Conservation (phyloP, 202 grass and related monocot species). For the Carex arenaria region DNA sequence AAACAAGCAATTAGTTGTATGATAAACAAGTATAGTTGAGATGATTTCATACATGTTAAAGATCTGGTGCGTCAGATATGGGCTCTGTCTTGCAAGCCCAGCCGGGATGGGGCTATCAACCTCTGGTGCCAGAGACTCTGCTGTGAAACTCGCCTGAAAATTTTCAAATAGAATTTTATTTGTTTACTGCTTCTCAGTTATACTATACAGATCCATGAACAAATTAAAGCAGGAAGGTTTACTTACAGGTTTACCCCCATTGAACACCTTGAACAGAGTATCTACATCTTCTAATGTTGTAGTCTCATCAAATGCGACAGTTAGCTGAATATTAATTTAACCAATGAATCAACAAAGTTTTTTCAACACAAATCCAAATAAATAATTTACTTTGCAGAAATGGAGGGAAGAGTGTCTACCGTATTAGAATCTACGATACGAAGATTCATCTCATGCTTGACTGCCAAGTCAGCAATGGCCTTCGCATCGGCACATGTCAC, state of each 20-base stretch:
- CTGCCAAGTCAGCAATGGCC: constrained; percentile 59
- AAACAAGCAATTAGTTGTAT: not conserved
- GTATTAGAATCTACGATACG: constrained; percentile 73
- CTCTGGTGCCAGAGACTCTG: constrained; percentile 82
- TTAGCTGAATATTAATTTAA: constrained; percentile 47
- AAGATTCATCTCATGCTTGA: constrained; percentile 90
- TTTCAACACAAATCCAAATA: not conserved
- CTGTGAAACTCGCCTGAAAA: constrained; percentile 73
- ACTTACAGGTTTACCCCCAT: constrained; percentile 86
- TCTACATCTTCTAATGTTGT: constrained; percentile 89
- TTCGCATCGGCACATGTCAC: constrained; percentile 71
- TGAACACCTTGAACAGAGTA: constrained; percentile 91
- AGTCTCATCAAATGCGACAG: constrained; percentile 92
- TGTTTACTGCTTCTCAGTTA: not conserved
- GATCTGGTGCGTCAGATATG: constrained; percentile 82
- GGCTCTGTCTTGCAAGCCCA: constrained; percentile 61
- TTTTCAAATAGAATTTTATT: constrained; percentile 22
- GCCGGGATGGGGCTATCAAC: constrained; percentile 58
- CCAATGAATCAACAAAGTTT: constrained; percentile 18
- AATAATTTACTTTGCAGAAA: constrained; percentile 10
- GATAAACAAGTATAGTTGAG: not conserved
- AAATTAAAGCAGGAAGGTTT: not conserved
- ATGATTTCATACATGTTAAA: constrained; percentile 65
- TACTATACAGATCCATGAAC: constrained; percentile 4
- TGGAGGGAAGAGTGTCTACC: constrained; percentile 34